Percentiles rank a stretch among this genome's conserved stretches.
phyloP scores from a whole-genome alignment of 257 asterid species.

The Scutellaria baicalensis region DNA sequence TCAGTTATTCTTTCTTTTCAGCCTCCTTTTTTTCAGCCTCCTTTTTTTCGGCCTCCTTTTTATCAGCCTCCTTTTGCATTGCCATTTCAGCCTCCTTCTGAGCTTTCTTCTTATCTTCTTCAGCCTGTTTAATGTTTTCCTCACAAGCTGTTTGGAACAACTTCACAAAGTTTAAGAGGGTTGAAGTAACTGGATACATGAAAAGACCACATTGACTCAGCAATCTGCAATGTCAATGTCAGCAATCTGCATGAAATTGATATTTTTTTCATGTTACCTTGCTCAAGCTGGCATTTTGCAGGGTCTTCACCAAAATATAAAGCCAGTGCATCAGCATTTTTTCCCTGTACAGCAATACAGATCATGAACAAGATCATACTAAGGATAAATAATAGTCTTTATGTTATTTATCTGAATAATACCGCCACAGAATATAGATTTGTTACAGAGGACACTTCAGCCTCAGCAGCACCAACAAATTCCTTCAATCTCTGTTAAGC shows the following conservation, averaged over 20 bases:
- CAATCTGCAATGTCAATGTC: conserved; percentile 15
- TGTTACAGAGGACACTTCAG: conserved; percentile 57
- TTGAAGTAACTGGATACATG: conserved; percentile 72
- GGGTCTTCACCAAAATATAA: conserved; percentile 94
- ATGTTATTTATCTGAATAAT: conserved; percentile 17
- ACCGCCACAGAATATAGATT: conserved; percentile 66
- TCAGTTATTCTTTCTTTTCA: conserved; percentile 51
- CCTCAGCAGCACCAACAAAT: conserved; percentile 69
- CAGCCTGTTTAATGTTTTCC: conserved; percentile 86
- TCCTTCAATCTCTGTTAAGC: conserved; percentile 54
- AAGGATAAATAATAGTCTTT: neutral
- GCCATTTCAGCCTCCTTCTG: conserved; percentile 73
- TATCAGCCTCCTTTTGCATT: conserved; percentile 56
- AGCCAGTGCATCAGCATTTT: conserved; percentile 79
- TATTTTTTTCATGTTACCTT: conserved; percentile 39
- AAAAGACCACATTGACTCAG: conserved; percentile 22
- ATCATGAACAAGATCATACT: neutral
- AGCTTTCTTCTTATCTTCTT: conserved; percentile 86
- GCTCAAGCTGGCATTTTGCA: conserved; percentile 79
- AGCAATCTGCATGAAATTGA: neutral
- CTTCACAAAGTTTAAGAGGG: conserved; percentile 88
- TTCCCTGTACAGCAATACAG: conserved; percentile 48
- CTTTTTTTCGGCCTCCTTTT: conserved; percentile 58
- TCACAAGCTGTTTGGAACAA: conserved; percentile 87
- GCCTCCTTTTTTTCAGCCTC: conserved; percentile 60